A percentile compares a stretch with the other conserved stretches of the same genome.
Evolutionary conservation across 352 stramenopile genomes (phyloP).

Genomic region (Pythium pyrilobum): DNA sequence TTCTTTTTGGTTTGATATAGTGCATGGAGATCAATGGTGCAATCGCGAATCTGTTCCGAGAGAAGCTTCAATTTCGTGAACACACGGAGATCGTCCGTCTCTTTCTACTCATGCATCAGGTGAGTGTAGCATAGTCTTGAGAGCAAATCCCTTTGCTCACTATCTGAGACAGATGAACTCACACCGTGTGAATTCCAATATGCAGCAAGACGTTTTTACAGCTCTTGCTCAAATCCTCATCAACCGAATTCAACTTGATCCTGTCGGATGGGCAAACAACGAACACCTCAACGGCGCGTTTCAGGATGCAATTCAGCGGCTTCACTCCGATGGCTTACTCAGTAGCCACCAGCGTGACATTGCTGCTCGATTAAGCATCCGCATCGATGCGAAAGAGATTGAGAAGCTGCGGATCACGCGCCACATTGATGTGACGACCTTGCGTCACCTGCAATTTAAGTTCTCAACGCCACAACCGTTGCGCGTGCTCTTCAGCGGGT

Average conservation of each 20-base stretch:
- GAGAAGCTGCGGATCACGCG: constrained; percentile 24
- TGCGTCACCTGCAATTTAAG: constrained; percentile 57
- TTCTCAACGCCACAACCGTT: constrained; percentile 44
- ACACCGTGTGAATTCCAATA: constrained; percentile 1
- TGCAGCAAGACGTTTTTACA: constrained; percentile 66
- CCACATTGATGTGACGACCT: constrained; percentile 47
- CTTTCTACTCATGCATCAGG: constrained; percentile 76
- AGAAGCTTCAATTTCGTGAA: constrained; percentile 42
- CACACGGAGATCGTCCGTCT: constrained; percentile 45
- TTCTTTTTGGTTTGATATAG: too few species aligned
- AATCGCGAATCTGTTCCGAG: constrained; percentile 48
- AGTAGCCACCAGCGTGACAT: constrained; percentile 30
- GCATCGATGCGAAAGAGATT: constrained; percentile 44
- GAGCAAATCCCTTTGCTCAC: too few species aligned
- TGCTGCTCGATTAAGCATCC: constrained; percentile 38
- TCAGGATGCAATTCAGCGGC: constrained; percentile 44
- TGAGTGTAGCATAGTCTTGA: constrained; percentile 17
- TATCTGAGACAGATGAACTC: too few species aligned
- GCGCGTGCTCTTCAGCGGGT: constrained; percentile 52
- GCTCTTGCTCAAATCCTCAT: constrained; percentile 42
- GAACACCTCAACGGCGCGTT: constrained; percentile 49
- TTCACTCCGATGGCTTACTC: constrained; percentile 42
- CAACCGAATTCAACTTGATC: constrained; percentile 45
- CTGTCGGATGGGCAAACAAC: constrained; percentile 48
- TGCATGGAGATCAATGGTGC: constrained; percentile 39